phyloP scores from a whole-genome alignment of 768 basidiomycete species.

The Tulasnella sp. region DNA sequence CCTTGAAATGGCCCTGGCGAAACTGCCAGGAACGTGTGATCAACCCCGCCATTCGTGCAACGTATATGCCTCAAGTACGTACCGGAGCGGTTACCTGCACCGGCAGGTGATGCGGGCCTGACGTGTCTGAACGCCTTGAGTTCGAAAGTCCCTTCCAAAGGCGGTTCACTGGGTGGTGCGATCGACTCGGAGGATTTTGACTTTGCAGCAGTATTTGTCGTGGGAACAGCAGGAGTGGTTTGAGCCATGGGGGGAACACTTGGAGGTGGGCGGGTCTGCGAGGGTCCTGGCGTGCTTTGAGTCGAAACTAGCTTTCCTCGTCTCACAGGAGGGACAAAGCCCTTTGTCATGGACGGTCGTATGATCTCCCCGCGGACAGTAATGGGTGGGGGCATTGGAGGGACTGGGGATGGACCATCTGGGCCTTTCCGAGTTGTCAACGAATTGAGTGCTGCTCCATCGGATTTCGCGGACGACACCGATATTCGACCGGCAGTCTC shows the following conservation, averaged over 20 bases:
- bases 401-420: slow-evolving; percentile 1
- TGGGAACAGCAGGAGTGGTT: not conserved
- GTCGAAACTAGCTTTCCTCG: slow-evolving; percentile 1
- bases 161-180: too few relatives aligned
- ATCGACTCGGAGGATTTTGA: not conserved
- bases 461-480: not conserved
- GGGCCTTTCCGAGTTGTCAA: too few relatives aligned
- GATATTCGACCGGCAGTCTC: slow-evolving; percentile 1
- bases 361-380: not conserved
- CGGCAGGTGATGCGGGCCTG: slow-evolving; percentile 9
- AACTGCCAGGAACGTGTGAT: not conserved
- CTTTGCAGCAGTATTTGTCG: not conserved
- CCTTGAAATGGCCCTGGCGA: slow-evolving; percentile 13
- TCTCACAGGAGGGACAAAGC: not conserved
- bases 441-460: not conserved
- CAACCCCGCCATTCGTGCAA: not conserved
- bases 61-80: not conserved
- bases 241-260: not conserved
- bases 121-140: slow-evolving; percentile 13
- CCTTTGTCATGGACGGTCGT: not conserved
- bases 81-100: not conserved
- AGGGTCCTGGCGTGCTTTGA: not conserved
- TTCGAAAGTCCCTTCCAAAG: slow-evolving; percentile 11
- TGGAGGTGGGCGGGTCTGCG: not conserved
- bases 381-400: not conserved